phyloP scores from a whole-genome alignment of 768 basidiomycete genomes.

The Pleurotus tuber-regium region DNA sequence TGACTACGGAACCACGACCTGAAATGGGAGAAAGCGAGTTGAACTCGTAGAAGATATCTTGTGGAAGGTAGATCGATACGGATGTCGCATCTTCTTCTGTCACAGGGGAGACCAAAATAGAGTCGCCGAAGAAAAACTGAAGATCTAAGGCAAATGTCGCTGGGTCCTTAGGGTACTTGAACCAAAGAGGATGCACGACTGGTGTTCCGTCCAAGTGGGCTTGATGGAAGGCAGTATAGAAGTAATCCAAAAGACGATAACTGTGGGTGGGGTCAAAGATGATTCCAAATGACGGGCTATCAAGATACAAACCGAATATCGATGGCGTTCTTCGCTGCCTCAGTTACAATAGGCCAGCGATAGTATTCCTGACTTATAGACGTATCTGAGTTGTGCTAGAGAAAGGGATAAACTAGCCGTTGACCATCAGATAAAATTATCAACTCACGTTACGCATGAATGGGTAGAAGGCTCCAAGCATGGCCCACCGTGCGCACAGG shows the following conservation, averaged over 20 bases:
- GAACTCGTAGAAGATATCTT: slow-evolving; percentile 68
- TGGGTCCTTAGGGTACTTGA: slow-evolving; percentile 62
- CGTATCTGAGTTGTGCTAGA: slow-evolving; percentile 53
- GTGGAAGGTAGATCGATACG: slow-evolving; percentile 60
- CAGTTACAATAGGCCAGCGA: slow-evolving; percentile 53
- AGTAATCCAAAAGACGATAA: slow-evolving; percentile 67
- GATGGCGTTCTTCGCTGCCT: slow-evolving; percentile 58
- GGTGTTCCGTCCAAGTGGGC: slow-evolving; percentile 60
- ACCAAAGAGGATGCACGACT: slow-evolving; percentile 62
- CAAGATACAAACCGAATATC: slow-evolving; percentile 49
- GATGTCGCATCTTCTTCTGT: slow-evolving; percentile 57
- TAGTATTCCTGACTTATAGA: slow-evolving; percentile 67
- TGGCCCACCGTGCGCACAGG: slow-evolving; percentile 75
- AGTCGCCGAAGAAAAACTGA: slow-evolving; percentile 69
- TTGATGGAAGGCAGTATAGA: slow-evolving; percentile 69
- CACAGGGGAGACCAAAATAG: slow-evolving; percentile 68
- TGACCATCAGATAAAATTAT: neutral
- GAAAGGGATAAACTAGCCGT: neutral
- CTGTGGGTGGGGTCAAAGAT: slow-evolving; percentile 24
- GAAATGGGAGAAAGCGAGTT: slow-evolving; percentile 43
- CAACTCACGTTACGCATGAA: slow-evolving; percentile 72
- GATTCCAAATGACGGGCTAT: neutral
- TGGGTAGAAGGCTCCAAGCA: slow-evolving; percentile 73
- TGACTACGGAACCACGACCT: slow-evolving; percentile 44
- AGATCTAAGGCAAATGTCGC: slow-evolving; percentile 59